A percentile compares a stretch with the other conserved stretches of the same genome.
Conservation (phyloP, 805 yeast species). For the Ogataea saltuana region DNA sequence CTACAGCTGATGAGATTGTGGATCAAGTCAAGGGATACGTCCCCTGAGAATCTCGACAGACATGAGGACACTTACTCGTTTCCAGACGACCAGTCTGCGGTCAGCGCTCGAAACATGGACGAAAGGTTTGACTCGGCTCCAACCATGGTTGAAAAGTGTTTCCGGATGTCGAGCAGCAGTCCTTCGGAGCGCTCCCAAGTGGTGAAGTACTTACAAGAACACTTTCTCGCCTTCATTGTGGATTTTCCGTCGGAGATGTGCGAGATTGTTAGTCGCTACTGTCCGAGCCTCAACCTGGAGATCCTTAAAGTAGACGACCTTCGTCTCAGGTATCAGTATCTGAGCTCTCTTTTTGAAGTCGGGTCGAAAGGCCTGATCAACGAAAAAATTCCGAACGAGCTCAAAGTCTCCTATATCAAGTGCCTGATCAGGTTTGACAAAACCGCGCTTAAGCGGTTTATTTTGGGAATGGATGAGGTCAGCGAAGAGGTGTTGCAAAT, state of each 20-base stretch:
- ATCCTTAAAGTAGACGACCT: constrained; percentile 35
- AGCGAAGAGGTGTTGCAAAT: constrained; percentile 19
- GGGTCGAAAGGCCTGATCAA: constrained; percentile 15
- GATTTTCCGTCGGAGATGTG: constrained; percentile 41
- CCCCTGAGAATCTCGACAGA: constrained; percentile 4
- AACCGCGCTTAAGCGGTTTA: constrained; percentile 18
- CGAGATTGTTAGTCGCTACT: constrained; percentile 36
- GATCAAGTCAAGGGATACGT: constrained; percentile 32
- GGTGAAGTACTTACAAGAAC: constrained; percentile 27
- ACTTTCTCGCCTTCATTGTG: constrained; percentile 33
- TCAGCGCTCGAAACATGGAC: constrained; percentile 7
- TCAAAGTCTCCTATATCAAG: constrained; percentile 29
- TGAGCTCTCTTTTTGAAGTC: constrained; percentile 34
- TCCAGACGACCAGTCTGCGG: constrained; percentile 6
- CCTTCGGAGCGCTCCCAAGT: constrained; percentile 25
- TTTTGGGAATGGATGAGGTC: constrained; percentile 19
- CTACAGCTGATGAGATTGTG: constrained; percentile 57
- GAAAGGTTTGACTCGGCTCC: constrained; percentile 36
- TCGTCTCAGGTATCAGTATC: constrained; percentile 35
- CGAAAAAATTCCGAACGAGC: constrained; percentile 13
- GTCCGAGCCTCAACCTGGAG: constrained; percentile 42
- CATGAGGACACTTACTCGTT: background rate
- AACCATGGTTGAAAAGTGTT: constrained; percentile 29
- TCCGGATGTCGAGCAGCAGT: constrained; percentile 19
- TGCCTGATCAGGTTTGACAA: constrained; percentile 29